phyloP scores from a whole-genome alignment of 345 rosid genomes.

The Noccaea bulbosa region DNA sequence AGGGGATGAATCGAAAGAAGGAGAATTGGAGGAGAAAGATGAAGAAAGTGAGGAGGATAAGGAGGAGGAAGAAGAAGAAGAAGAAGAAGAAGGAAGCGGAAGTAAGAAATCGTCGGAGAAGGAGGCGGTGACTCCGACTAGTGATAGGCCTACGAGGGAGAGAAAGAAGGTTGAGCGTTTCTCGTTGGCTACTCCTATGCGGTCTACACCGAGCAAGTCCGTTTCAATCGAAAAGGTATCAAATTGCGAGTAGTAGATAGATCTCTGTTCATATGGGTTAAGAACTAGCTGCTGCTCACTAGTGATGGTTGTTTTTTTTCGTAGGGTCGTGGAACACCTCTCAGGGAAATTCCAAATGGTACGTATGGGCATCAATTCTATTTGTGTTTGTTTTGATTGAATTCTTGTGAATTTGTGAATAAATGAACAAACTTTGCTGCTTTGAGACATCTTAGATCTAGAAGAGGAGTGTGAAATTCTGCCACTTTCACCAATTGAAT shows the following conservation, averaged over 20 bases:
- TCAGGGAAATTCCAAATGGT: constrained; percentile 96
- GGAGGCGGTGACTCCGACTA: constrained; percentile 58
- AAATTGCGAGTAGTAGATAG: constrained; percentile 4
- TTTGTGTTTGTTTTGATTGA: constrained; percentile 13
- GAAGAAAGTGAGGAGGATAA: constrained; percentile 33
- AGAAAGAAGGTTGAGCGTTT: constrained; percentile 88
- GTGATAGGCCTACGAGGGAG: constrained; percentile 87
- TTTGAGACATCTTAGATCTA: constrained; percentile 27
- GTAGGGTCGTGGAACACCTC: constrained; percentile 88
- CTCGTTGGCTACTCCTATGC: constrained; percentile 62
- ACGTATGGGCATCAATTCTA: not conserved
- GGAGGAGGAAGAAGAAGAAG: constrained; percentile 13
- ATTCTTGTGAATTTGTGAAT: constrained; percentile 4
- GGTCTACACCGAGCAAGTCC: constrained; percentile 59
- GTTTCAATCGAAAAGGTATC: constrained; percentile 76
- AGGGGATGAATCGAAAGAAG: constrained; percentile 24
- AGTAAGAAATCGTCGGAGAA: constrained; percentile 46
- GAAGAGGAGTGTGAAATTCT: constrained; percentile 17
- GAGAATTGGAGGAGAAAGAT: constrained; percentile 1
- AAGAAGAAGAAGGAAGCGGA: constrained; percentile 37
- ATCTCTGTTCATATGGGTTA: not conserved
- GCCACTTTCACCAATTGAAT: not conserved
- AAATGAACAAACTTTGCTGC: constrained; percentile 8
- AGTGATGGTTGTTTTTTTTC: constrained; percentile 1
- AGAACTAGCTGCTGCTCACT: not conserved